Conservation (phyloP, 2,329 filamentous ascomycete genomes). For the Dactylellina sp. region DNA sequence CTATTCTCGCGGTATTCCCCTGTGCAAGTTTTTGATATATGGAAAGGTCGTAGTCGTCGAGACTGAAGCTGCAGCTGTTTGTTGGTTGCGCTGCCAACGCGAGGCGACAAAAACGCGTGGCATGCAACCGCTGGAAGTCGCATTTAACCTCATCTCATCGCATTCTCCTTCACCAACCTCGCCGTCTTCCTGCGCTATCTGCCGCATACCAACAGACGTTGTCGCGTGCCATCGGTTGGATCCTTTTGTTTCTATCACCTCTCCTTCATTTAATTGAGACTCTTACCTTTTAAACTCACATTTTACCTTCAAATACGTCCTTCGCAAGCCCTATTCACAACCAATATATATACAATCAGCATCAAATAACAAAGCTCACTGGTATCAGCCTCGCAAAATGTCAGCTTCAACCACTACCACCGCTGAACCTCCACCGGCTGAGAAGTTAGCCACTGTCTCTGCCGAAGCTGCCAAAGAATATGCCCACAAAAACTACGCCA, state of each 20-base stretch:
- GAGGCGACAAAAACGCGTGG: conserved; percentile 17
- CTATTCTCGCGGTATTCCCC: too few relatives aligned
- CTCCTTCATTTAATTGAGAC: conserved; percentile 1
- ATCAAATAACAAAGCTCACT: not conserved
- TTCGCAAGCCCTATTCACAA: not conserved
- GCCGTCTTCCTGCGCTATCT: not conserved
- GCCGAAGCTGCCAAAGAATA: conserved; percentile 67
- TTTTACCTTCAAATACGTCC: not conserved
- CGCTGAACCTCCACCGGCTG: conserved; percentile 12
- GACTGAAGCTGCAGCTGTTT: conserved; percentile 4
- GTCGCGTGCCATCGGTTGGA: conserved; percentile 12
- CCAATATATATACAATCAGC: not conserved
- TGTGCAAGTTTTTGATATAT: too few relatives aligned
- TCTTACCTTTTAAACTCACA: not conserved
- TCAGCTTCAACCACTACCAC: conserved; percentile 25
- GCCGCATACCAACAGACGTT: not conserved
- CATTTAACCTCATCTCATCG: conserved; percentile 33
- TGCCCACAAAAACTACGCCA: conserved; percentile 86
- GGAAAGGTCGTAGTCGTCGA: conserved; percentile 5
- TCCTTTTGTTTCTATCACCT: conserved; percentile 13
- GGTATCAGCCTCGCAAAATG: conserved; percentile 23
- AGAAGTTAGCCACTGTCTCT: conserved; percentile 57
- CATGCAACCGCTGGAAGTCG: not conserved
- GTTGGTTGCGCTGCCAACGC: conserved; percentile 8
- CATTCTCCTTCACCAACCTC: conserved; percentile 9